Percentiles rank a stretch among this genome's conserved stretches.
phyloP scores from a whole-genome alignment of 78 protist species.

The Anaeramoeba flamelloides region DNA sequence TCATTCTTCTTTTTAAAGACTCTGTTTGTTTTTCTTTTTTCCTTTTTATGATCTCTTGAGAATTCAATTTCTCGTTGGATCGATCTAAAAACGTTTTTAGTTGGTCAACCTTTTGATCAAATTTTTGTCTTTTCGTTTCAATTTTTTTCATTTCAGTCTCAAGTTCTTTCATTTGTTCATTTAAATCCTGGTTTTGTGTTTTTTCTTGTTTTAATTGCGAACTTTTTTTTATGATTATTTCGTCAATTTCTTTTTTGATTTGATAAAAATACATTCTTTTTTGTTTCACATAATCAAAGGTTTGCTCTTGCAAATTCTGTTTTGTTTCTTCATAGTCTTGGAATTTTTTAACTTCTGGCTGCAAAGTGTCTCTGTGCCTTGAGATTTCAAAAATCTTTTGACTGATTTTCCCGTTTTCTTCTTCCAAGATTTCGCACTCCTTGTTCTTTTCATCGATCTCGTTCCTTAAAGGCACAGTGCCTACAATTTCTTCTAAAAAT shows the following conservation, averaged over 20 bases:
- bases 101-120: background rate
- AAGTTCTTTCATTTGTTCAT: background rate
- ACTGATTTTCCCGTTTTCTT: background rate
- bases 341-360: background rate
- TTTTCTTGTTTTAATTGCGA: too few species aligned
- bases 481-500: background rate
- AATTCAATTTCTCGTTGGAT: background rate
- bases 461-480: background rate
- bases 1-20: background rate
- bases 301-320: background rate
- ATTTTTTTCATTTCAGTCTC: background rate
- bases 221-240: too few species aligned
- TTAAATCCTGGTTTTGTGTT: background rate
- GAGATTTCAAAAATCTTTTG: background rate
- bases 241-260: too few species aligned
- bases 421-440: background rate
- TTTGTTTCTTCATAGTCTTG: background rate
- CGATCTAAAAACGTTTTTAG: too few species aligned
- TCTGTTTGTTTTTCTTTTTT: background rate
- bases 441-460: background rate
- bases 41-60: background rate
- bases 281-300: background rate
- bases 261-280: background rate
- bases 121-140: background rate
- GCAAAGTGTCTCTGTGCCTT: background rate